A percentile compares a stretch with the other conserved stretches of the same genome.
Evolutionary conservation across 257 asterid genomes (phyloP).

Genomic region (Schizonepeta tenuifolia): DNA sequence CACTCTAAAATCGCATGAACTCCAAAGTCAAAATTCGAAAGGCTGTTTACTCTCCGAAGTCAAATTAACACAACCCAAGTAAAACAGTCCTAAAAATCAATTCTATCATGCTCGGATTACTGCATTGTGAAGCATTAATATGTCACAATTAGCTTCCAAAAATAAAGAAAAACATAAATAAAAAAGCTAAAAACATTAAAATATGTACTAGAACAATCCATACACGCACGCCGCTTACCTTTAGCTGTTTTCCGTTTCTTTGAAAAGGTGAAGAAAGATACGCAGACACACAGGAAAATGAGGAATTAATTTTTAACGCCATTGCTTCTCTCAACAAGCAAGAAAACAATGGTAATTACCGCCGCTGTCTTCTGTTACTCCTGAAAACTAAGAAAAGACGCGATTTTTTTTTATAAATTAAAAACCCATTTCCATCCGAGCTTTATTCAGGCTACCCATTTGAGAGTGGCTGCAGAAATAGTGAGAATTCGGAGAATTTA

Average conservation of each 20-base stretch:
- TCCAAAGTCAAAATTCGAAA: not conserved
- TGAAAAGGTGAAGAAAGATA: constrained; percentile 51
- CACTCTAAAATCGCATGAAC: not conserved
- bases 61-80: constrained; percentile 19
- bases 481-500: constrained; percentile 41
- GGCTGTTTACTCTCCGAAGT: not conserved
- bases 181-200: not conserved
- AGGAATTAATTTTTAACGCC: constrained; percentile 54
- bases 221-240: constrained; percentile 40
- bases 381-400: constrained; percentile 8
- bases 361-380: constrained; percentile 16
- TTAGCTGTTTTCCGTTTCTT: constrained; percentile 37
- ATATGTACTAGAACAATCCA: not conserved
- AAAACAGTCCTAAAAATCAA: not conserved
- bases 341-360: constrained; percentile 19
- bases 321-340: constrained; percentile 37
- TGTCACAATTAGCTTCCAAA: not conserved
- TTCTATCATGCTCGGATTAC: not conserved
- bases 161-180: not conserved
- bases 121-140: constrained; percentile 16
- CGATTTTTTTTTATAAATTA: constrained; percentile 14
- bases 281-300: constrained; percentile 49
- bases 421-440: constrained; percentile 32
- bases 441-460: constrained; percentile 24
- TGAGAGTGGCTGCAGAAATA: constrained; percentile 22